These are phyloP conservation scores for Xanthoparmelia taractica DNA, from an alignment of 495 filamentous ascomycete genomes.

Conservation along the genomic window DNA sequence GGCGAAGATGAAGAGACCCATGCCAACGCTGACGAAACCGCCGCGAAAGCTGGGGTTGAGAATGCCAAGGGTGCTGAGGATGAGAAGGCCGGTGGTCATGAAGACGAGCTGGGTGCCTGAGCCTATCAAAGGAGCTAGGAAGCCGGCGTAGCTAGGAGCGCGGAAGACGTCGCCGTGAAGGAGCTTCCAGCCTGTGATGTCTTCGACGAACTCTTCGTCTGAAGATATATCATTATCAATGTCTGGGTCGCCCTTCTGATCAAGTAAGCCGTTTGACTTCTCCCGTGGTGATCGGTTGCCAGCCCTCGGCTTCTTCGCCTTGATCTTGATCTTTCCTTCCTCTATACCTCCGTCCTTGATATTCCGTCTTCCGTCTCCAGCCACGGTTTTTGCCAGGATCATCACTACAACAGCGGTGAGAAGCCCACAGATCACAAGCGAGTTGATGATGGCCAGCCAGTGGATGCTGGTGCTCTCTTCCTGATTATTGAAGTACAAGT, in stretches of 20 bases:
- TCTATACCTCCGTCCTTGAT: slow-evolving; percentile 59
- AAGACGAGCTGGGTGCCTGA: slow-evolving; percentile 87
- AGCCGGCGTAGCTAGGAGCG: slow-evolving; percentile 60
- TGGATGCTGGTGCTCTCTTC: slow-evolving; percentile 79
- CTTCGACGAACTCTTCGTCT: slow-evolving; percentile 74
- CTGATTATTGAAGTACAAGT: slow-evolving; percentile 88
- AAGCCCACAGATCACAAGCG: slow-evolving; percentile 74
- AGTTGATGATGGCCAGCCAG: slow-evolving; percentile 91
- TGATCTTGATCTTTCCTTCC: slow-evolving; percentile 56
- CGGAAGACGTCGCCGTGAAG: slow-evolving; percentile 95
- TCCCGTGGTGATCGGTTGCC: slow-evolving; percentile 44
- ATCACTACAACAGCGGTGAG: slow-evolving; percentile 79
- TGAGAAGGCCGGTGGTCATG: slow-evolving; percentile 69
- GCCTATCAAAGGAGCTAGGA: slow-evolving; percentile 79
- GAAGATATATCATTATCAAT: slow-evolving; percentile 55
- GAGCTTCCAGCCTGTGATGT: slow-evolving; percentile 87
- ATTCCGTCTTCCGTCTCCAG: slow-evolving; percentile 67
- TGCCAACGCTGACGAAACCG: slow-evolving; percentile 80
- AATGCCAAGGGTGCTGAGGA: slow-evolving; percentile 74
- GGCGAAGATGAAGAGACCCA: slow-evolving; percentile 82
- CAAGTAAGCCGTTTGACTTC: slow-evolving; percentile 55
- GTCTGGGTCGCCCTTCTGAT: slow-evolving; percentile 54
- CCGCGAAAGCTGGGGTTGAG: slow-evolving; percentile 89
- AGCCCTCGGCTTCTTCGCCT: slow-evolving; percentile 34
- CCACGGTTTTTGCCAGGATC: slow-evolving; percentile 75